These are phyloP conservation scores for Helicostylum pulchrum DNA, from an alignment of 192 early-diverging fungal genomes.

Conservation along the genomic window DNA sequence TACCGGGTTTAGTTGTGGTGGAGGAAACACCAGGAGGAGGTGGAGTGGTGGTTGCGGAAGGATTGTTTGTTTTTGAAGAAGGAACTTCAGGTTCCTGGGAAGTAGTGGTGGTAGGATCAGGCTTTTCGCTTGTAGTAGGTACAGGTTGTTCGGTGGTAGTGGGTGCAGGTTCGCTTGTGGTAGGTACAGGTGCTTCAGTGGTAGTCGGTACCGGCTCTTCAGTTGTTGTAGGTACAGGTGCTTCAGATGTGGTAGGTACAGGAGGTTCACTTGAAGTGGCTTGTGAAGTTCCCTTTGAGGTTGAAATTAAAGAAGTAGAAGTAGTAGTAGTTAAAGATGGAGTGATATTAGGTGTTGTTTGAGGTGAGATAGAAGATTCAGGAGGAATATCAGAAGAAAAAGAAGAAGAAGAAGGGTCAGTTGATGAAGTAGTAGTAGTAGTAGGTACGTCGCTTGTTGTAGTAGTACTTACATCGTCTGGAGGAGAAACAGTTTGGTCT, in stretches of 20 bases:
- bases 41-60: neutral
- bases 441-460: no score
- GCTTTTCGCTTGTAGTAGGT: neutral
- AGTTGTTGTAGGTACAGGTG: neutral
- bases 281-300: neutral
- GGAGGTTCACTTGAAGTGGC: neutral
- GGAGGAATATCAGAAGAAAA: no score
- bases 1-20: neutral
- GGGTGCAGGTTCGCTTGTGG: neutral
- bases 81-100: neutral
- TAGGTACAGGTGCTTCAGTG: neutral
- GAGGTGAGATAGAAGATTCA: no score
- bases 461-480: no score
- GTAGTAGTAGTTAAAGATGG: slow-evolving; percentile 4
- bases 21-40: neutral
- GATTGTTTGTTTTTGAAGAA: neutral
- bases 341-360: neutral
- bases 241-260: neutral
- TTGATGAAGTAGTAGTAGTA: no score
- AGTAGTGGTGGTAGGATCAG: neutral
- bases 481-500: no score
- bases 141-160: neutral
- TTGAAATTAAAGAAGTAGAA: slow-evolving; percentile 6
- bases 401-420: no score
- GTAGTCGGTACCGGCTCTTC: neutral